Evolutionary conservation across 2,329 filamentous ascomycete genomes (phyloP).

Genomic region (Penicillium oxalicum): DNA sequence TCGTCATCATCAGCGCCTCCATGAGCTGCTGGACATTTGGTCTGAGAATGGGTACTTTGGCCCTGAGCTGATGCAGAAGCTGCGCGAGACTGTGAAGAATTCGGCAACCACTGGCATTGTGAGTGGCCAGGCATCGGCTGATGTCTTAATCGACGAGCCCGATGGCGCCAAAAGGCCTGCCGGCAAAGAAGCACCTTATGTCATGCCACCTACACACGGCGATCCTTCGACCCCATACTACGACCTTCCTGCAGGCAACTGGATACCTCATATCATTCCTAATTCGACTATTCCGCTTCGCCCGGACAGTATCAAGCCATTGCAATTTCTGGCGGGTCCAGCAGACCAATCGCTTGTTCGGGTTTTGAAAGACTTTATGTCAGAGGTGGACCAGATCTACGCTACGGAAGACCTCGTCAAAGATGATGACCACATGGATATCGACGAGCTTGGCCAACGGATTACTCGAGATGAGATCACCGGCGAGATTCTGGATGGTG

Average conservation of each 20-base stretch:
- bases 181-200: slow-evolving; percentile 52
- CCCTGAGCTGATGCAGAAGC: slow-evolving; percentile 47
- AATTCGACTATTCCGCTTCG: slow-evolving; percentile 71
- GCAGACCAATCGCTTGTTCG: slow-evolving; percentile 60
- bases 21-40: slow-evolving; percentile 64
- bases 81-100: slow-evolving; percentile 55
- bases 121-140: slow-evolving; percentile 25
- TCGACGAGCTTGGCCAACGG: slow-evolving; percentile 70
- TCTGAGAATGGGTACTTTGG: slow-evolving; percentile 59
- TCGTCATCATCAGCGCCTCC: slow-evolving; percentile 61
- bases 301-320: slow-evolving; percentile 61
- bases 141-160: slow-evolving; percentile 18
- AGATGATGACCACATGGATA: slow-evolving; percentile 50
- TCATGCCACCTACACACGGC: slow-evolving; percentile 71
- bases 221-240: slow-evolving; percentile 69
- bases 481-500: slow-evolving; percentile 57
- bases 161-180: slow-evolving; percentile 42
- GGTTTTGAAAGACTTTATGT: slow-evolving; percentile 65
- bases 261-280: slow-evolving; percentile 71
- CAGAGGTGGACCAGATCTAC: slow-evolving; percentile 65
- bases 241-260: slow-evolving; percentile 74
- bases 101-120: slow-evolving; percentile 30
- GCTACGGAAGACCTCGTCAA: slow-evolving; percentile 45
- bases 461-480: slow-evolving; percentile 61
- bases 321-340: slow-evolving; percentile 63